Evolutionary conservation across 2,329 filamentous ascomycete genomes (phyloP), one percentile per base, ranked within the genome.

Genomic region (Penicillium sp.): DNA sequence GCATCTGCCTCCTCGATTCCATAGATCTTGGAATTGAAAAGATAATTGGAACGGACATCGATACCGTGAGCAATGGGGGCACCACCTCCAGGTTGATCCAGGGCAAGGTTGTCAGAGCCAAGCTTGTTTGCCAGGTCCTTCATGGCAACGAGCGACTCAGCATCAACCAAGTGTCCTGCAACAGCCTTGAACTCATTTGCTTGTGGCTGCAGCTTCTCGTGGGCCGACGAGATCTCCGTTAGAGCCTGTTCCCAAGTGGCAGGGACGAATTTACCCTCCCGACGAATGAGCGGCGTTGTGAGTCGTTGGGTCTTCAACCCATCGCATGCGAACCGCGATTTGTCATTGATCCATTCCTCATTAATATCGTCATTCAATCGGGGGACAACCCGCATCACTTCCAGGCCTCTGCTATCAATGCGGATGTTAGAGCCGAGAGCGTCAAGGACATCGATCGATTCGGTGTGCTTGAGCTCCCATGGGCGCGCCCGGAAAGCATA

Each of bases 331-430:
- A 97, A 98, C 57, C 93, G 83, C 35, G 88, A 84, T 79, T 97
- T 98, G 77, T 98, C 93, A 72, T 97, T 93, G 70, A 98, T 97
- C 93, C 93, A 98, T 72, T 98, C 93, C 75, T 98, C 93, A 71
- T 98, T 98, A 63, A 98, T 83, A 63, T 97, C 90, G 67, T 98
- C 93, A 69, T 98, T 98, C 54, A 98, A 78, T 62, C 93, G 82
- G 52, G 93, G 93, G 15, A 96, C 68, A 53, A 98, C 79, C 62
- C 93, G 85, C 90, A 98, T 95, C 45, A 98, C 91, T 74, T 97
- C 90, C 58, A 96, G 77, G 52, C 93, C 93, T 64, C 93, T 83
- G 51, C 89, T 85, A 72, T 98, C 93, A 39, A 97, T 84, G 39
- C 93, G 84, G 63, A 98, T 94, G 69, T 94, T 95, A 51, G 91